A percentile compares a stretch with the other conserved stretches of the same genome.
Conservation (phyloP, 1,284 basidiomycete genomes). For the Inonotus obliquus region DNA sequence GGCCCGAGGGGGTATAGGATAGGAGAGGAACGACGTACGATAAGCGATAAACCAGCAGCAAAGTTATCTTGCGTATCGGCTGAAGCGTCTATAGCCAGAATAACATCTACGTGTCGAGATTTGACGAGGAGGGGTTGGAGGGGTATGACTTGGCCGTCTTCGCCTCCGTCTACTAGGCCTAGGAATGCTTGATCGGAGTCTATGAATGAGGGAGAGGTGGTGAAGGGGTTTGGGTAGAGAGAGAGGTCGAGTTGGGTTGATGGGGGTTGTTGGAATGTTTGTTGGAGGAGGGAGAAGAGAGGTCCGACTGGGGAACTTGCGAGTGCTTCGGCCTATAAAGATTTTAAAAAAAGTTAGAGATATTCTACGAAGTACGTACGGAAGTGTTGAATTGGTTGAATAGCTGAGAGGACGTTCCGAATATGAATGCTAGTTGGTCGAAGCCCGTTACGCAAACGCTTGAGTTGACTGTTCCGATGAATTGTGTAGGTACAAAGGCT, state of each 20-base stretch:
- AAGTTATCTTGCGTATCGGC: conserved; percentile 30
- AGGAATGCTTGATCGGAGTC: conserved; percentile 29
- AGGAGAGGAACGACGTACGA: conserved; percentile 30
- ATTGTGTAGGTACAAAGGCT: conserved; percentile 39
- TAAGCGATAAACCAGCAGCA: conserved; percentile 36
- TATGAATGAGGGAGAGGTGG: conserved; percentile 32
- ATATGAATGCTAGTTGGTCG: conserved; percentile 41
- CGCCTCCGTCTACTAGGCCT: conserved; percentile 20
- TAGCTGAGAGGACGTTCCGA: conserved; percentile 38
- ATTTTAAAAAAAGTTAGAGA: neutral
- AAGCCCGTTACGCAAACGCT: conserved; percentile 43
- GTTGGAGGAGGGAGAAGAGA: conserved; percentile 26
- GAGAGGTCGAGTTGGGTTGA: conserved; percentile 27
- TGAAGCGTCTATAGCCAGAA: conserved; percentile 35
- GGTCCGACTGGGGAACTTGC: conserved; percentile 23
- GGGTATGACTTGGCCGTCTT: conserved; percentile 30
- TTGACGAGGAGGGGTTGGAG: conserved; percentile 35
- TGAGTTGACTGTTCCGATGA: conserved; percentile 40
- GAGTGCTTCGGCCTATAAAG: conserved; percentile 19
- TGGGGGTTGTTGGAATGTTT: conserved; percentile 23
- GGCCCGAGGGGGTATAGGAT: neutral
- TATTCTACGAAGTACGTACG: conserved; percentile 24
- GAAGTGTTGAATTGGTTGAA: conserved; percentile 34
- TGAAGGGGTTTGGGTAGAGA: conserved; percentile 40
- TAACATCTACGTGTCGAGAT: conserved; percentile 33